Base-by-base conservation (phyloP, 495 filamentous ascomycete genomes). In the Xylaria intraflava region DNA sequence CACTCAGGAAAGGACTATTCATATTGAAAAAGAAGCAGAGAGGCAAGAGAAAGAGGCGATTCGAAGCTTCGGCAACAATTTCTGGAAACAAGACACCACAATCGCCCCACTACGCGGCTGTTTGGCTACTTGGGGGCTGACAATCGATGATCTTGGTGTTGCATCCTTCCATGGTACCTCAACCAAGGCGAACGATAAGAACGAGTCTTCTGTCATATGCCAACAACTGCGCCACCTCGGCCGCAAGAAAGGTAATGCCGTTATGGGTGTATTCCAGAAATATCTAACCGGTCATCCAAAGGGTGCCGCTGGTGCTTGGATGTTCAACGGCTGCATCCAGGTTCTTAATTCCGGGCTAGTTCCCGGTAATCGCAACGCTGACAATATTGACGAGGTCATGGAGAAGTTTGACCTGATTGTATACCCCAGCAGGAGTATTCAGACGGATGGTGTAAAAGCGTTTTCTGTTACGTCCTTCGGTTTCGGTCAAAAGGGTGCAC, bases 111-210 rank as follows among this genome's bases (percentile, higher is more conserved):
- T 98, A 35, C 87, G 93, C 58, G 93, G 94, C 62, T 88, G 93
- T 33, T 81, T 98, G 47, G 93, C 93, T 33, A 96, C 92, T 12
- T 99, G 93, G 93, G 91, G 90, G 66, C 83, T 99, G 35, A 97
- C 93, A 14, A 90, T 99, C 59, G 94, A 99, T 66, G 93, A 99
- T 60, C 82, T 99, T 44, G 85, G 72, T 53, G 90, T 97, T 43
- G 91, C 92, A 7, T 97, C 93, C 19, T 99, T 97, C 87, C 93
- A 99, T 72, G 93, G 93, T 57, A 99, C 93, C 26, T 96, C 92
- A 19, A 99, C 93, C 33, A 90, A 94, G 54, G 93, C 93, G 50
- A 99, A 99, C 65, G 93, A 99, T 77, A 99, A 99, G 83, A 99
- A 99, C 69, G 93, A 99, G 70, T 96, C 93, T 24, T 90, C 93